Percentiles rank a stretch among this genome's conserved stretches.
Evolutionary conservation across 140 eudicot genomes (phyloP).

Genomic region (Flaveria floridana): DNA sequence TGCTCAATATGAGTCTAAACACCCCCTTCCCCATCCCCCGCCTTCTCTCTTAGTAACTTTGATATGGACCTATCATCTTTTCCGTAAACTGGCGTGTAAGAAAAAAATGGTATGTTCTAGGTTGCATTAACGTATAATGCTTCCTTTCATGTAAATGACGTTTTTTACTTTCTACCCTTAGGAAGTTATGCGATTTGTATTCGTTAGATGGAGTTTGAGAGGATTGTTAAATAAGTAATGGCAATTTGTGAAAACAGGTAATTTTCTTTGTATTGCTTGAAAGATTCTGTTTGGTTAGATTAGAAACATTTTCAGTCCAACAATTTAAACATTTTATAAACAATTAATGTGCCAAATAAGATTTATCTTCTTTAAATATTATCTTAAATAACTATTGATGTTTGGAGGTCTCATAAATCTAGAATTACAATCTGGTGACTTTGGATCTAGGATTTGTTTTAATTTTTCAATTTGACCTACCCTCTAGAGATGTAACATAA

Average conservation of each 20-base stretch:
- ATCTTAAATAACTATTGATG: not conserved
- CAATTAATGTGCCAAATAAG: not conserved
- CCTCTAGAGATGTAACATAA: slow-evolving; percentile 1
- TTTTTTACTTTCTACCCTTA: not conserved
- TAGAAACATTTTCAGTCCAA: not conserved
- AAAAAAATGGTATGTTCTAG: not conserved
- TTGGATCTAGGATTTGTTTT: not conserved
- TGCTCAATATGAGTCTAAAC: no score
- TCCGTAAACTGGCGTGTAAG: not conserved
- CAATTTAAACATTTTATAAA: not conserved
- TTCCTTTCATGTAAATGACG: not conserved
- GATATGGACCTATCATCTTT: not conserved
- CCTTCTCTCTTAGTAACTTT: not conserved
- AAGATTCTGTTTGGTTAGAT: not conserved
- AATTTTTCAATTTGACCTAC: not conserved
- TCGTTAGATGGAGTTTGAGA: not conserved
- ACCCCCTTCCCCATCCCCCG: not conserved
- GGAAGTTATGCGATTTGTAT: not conserved
- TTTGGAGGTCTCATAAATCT: not conserved
- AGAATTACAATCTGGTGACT: not conserved
- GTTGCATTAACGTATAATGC: not conserved
- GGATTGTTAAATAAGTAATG: not conserved
- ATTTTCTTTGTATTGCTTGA: not conserved
- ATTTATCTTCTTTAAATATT: not conserved
- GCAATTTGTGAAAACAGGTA: not conserved